phyloP scores from a whole-genome alignment of 192 early-diverging fungal genomes.

The Backusella macrospora region DNA sequence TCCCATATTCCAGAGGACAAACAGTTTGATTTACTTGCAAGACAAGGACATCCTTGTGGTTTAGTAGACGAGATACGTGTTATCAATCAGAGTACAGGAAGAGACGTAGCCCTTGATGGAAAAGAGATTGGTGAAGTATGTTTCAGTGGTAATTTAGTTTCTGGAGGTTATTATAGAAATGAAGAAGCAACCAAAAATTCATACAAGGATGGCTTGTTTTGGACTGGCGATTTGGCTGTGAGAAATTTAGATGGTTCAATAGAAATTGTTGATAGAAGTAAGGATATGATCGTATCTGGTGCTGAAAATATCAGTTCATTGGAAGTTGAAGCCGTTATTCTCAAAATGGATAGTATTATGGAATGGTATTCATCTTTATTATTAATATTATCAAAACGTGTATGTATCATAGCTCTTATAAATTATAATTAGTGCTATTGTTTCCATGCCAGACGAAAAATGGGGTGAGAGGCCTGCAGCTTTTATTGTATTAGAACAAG shows the following conservation, averaged over 20 bases:
- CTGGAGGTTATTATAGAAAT: slow-evolving; percentile 56
- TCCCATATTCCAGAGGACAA: slow-evolving; percentile 36
- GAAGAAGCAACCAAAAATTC: slow-evolving; percentile 56
- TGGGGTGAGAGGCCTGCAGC: slow-evolving; percentile 67
- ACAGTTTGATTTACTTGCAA: slow-evolving; percentile 43
- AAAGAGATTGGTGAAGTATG: slow-evolving; percentile 58
- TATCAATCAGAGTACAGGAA: slow-evolving; percentile 42
- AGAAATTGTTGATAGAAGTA: slow-evolving; percentile 59
- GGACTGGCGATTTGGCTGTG: slow-evolving; percentile 64
- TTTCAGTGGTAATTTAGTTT: slow-evolving; percentile 57
- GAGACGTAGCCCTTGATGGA: slow-evolving; percentile 54
- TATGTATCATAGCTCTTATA: neutral
- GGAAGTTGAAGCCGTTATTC: slow-evolving; percentile 55
- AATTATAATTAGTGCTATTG: slow-evolving; percentile 46
- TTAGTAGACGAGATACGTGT: slow-evolving; percentile 56
- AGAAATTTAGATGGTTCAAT: slow-evolving; percentile 61
- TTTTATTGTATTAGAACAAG: slow-evolving; percentile 52
- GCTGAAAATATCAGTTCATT: slow-evolving; percentile 64
- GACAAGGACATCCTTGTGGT: slow-evolving; percentile 54
- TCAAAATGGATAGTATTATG: slow-evolving; percentile 48
- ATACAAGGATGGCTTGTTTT: slow-evolving; percentile 57
- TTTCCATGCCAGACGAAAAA: slow-evolving; percentile 53
- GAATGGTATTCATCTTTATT: slow-evolving; percentile 42
- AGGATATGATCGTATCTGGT: slow-evolving; percentile 67
- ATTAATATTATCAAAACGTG: too few species aligned